Conservation (phyloP, 2,329 filamentous ascomycete genomes). For the Amylocarpus encephaloides region DNA sequence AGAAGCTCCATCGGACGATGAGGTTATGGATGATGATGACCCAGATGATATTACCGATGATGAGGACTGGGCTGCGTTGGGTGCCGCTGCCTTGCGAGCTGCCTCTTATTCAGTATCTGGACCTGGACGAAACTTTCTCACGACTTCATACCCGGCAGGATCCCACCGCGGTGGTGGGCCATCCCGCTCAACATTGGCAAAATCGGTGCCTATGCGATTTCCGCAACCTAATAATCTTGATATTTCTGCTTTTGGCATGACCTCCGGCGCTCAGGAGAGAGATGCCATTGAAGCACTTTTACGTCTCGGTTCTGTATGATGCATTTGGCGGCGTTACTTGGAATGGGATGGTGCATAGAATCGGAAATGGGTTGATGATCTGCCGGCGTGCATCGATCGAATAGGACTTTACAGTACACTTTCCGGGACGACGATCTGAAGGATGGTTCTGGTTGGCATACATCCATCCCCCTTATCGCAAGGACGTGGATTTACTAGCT, state of each 20-base stretch:
- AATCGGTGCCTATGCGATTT: slow-evolving; percentile 28
- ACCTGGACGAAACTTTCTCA: slow-evolving; percentile 43
- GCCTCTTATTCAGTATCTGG: slow-evolving; percentile 54
- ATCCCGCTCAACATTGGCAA: slow-evolving; percentile 26
- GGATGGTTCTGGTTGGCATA: slow-evolving; percentile 17
- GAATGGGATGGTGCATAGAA: slow-evolving; percentile 22
- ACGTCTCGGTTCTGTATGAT: slow-evolving; percentile 70
- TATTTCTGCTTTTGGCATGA: slow-evolving; percentile 37
- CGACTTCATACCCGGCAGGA: slow-evolving; percentile 42
- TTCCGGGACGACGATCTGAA: slow-evolving; percentile 22
- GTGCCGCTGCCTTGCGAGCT: slow-evolving; percentile 73
- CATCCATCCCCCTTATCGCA: slow-evolving; percentile 15
- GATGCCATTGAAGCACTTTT: slow-evolving; percentile 77
- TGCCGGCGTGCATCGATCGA: slow-evolving; percentile 32
- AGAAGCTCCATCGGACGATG: slow-evolving; percentile 59
- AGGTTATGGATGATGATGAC: slow-evolving; percentile 66
- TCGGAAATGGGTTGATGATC: slow-evolving; percentile 21
- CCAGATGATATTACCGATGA: slow-evolving; percentile 86
- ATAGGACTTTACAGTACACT: slow-evolving; percentile 23
- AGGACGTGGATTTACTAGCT: slow-evolving; percentile 18
- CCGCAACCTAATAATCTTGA: slow-evolving; percentile 43
- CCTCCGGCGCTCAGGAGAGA: slow-evolving; percentile 65
- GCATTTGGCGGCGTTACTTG: slow-evolving; percentile 24
- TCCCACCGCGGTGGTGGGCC: slow-evolving; percentile 33
- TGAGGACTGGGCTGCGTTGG: slow-evolving; percentile 90